Evolutionary conservation across 768 basidiomycete species (phyloP).

Genomic region (Mycena floridula): DNA sequence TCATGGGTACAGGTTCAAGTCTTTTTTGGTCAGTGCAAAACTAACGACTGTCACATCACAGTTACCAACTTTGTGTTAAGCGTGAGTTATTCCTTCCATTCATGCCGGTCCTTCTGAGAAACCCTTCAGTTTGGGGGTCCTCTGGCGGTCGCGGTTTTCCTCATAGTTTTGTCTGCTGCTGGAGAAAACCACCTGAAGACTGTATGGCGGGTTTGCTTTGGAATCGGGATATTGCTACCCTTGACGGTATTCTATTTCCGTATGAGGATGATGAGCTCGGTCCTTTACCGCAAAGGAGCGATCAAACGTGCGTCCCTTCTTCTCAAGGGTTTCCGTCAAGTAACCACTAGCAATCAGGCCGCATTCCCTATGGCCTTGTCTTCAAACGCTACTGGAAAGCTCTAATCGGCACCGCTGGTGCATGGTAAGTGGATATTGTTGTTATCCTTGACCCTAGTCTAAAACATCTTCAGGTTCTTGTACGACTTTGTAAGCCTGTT

Average conservation of each 20-base stretch:
- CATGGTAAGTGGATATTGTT: constrained; percentile 40
- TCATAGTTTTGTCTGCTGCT: constrained; percentile 63
- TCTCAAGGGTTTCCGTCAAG: background rate
- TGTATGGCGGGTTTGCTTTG: constrained; percentile 66
- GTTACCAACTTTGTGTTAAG: constrained; percentile 67
- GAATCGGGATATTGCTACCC: constrained; percentile 56
- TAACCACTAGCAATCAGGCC: constrained; percentile 29
- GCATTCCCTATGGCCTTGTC: constrained; percentile 56
- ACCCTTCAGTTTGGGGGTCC: constrained; percentile 54
- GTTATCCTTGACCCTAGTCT: background rate
- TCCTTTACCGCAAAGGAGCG: constrained; percentile 55
- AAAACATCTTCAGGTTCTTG: constrained; percentile 42
- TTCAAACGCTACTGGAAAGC: constrained; percentile 60
- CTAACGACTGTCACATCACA: no score
- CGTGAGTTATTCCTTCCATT: constrained; percentile 26
- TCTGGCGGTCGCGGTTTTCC: constrained; percentile 57
- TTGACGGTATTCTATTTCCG: constrained; percentile 69
- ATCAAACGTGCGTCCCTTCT: constrained; percentile 45
- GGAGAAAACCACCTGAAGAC: constrained; percentile 55
- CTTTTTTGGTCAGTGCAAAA: no score
- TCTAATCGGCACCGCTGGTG: constrained; percentile 67
- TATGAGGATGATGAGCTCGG: constrained; percentile 63
- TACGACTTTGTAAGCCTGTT: constrained; percentile 51
- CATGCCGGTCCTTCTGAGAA: constrained; percentile 1
- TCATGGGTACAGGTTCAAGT: no score